Evolutionary conservation across 2,329 filamentous ascomycete genomes (phyloP).

Genomic region (Fusarium kyushuense): DNA sequence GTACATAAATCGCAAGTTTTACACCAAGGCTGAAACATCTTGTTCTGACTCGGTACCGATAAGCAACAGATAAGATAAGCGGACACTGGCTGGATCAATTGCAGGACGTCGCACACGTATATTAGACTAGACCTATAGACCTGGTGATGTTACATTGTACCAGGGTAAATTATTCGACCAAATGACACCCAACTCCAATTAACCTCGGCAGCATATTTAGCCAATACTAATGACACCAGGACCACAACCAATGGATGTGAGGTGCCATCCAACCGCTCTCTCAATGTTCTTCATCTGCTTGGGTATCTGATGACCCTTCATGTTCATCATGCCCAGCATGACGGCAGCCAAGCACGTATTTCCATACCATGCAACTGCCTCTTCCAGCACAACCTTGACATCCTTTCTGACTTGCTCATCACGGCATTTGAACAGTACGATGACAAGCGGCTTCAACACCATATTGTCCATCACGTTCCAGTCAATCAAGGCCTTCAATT

Average conservation of each 20-base stretch:
- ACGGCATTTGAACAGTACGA: slow-evolving; percentile 40
- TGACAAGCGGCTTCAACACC: slow-evolving; percentile 35
- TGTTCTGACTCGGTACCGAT: background rate
- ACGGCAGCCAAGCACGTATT: slow-evolving; percentile 23
- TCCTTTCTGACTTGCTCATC: slow-evolving; percentile 22
- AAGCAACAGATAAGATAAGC: background rate
- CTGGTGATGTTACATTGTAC: background rate
- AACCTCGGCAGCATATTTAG: background rate
- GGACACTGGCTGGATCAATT: background rate
- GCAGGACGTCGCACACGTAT: background rate
- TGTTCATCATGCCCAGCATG: slow-evolving; percentile 35
- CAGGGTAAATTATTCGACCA: background rate
- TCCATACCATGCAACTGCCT: slow-evolving; percentile 10
- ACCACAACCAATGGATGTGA: slow-evolving; percentile 26
- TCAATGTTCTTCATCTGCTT: slow-evolving; percentile 39
- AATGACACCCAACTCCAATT: background rate
- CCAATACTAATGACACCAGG: slow-evolving; percentile 14
- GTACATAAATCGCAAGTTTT: too few species aligned
- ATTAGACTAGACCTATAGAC: background rate
- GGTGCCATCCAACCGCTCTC: slow-evolving; percentile 39
- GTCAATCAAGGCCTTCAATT: slow-evolving; percentile 1
- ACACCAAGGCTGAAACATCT: too few species aligned
- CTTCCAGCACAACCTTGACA: slow-evolving; percentile 26
- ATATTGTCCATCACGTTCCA: slow-evolving; percentile 33
- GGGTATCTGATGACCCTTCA: slow-evolving; percentile 20